These are phyloP conservation scores for Alternaria sp. DNA, from an alignment of 2,329 filamentous ascomycete species.

Conservation along the genomic window DNA sequence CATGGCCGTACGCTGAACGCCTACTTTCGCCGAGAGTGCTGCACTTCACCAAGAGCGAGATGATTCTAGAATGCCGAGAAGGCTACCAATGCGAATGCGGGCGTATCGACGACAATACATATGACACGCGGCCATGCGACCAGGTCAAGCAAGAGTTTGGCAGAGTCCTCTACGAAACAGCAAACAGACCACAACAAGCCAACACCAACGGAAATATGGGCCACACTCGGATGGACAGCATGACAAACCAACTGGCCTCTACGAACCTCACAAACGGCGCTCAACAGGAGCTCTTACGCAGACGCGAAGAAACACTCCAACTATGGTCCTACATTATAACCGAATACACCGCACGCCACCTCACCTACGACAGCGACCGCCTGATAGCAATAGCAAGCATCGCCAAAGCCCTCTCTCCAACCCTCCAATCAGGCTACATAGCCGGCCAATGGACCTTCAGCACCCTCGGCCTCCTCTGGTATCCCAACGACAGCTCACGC, in stretches of 20 bases:
- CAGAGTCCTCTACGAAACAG: slow-evolving; percentile 28
- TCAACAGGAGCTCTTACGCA: slow-evolving; percentile 19
- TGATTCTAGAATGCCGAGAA: slow-evolving; percentile 47
- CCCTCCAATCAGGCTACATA: slow-evolving; percentile 41
- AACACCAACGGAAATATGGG: slow-evolving; percentile 17
- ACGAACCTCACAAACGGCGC: slow-evolving; percentile 32
- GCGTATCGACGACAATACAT: slow-evolving; percentile 37
- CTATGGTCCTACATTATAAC: slow-evolving; percentile 47
- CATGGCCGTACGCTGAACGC: slow-evolving; percentile 44
- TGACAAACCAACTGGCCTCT: slow-evolving; percentile 38
- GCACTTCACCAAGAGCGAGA: slow-evolving; percentile 45
- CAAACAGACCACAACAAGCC: slow-evolving; percentile 9
- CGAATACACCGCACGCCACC: slow-evolving; percentile 43
- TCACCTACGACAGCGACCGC: slow-evolving; percentile 44
- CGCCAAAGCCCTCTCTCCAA: slow-evolving; percentile 35
- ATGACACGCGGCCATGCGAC: slow-evolving; percentile 43
- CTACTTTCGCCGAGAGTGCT: slow-evolving; percentile 41
- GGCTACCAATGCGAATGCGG: slow-evolving; percentile 47
- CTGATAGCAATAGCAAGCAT: slow-evolving; percentile 40
- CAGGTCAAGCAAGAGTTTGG: slow-evolving; percentile 45
- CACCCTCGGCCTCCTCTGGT: slow-evolving; percentile 45
- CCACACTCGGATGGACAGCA: slow-evolving; percentile 30
- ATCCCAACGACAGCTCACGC: slow-evolving; percentile 38
- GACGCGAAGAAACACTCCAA: slow-evolving; percentile 39
- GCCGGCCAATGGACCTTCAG: slow-evolving; percentile 48